These are phyloP conservation scores for Ogataea pilisensis DNA, from an alignment of 805 yeast genomes.

Conservation along the genomic window DNA sequence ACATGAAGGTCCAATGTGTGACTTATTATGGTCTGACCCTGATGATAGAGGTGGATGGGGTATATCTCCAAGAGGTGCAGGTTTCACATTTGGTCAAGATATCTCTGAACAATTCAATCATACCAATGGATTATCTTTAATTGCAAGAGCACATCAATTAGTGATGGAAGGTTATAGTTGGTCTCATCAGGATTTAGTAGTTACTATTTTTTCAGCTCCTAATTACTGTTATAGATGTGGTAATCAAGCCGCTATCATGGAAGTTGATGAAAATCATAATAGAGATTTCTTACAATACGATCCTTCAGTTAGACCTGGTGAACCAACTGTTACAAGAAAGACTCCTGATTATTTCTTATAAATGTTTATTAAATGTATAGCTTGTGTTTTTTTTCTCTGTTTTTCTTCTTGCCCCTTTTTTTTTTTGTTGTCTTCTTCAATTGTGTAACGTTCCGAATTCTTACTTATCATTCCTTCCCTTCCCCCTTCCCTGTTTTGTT, in stretches of 20 bases:
- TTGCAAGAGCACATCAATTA: slow-evolving; percentile 94
- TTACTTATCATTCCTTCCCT: neutral
- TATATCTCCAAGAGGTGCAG: slow-evolving; percentile 96
- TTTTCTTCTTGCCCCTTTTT: neutral
- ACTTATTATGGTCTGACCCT: slow-evolving; percentile 93
- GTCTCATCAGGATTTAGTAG: slow-evolving; percentile 93
- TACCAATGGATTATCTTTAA: slow-evolving; percentile 75
- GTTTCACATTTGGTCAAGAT: slow-evolving; percentile 96
- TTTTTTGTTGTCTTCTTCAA: neutral
- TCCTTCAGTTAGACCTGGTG: slow-evolving; percentile 96
- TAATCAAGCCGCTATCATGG: slow-evolving; percentile 97
- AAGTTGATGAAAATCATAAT: slow-evolving; percentile 90
- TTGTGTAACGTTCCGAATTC: neutral
- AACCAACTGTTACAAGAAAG: slow-evolving; percentile 94
- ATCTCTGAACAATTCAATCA: slow-evolving; percentile 91
- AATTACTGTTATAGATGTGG: slow-evolving; percentile 97
- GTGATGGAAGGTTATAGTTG: slow-evolving; percentile 98
- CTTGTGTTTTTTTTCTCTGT: neutral
- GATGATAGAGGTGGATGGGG: slow-evolving; percentile 99
- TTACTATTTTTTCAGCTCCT: slow-evolving; percentile 92
- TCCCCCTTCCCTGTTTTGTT: neutral
- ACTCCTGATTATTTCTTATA: slow-evolving; percentile 95
- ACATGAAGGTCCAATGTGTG: slow-evolving; percentile 98
- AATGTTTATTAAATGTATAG: slow-evolving; percentile 12
- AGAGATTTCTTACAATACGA: slow-evolving; percentile 93